Evolutionary conservation across 169 alveolate genomes (phyloP).

Genomic region (Cytauxzoon felis): DNA sequence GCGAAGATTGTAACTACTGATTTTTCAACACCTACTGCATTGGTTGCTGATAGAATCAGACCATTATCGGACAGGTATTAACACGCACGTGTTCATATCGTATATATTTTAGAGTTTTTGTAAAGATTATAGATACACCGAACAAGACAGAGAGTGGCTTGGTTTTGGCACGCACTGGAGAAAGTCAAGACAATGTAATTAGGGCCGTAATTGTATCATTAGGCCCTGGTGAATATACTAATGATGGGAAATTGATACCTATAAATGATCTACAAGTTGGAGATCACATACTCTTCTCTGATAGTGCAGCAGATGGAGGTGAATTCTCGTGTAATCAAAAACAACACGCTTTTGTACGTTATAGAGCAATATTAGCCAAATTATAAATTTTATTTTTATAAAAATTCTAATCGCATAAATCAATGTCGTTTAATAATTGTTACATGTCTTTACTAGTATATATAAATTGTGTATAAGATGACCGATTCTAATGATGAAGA

Average conservation of each 20-base stretch:
- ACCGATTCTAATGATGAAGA: too few relatives aligned
- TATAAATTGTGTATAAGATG: too few relatives aligned
- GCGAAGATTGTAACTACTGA: constrained; percentile 16
- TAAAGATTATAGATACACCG: constrained; percentile 46
- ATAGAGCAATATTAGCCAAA: constrained; percentile 44
- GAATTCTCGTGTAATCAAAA: constrained; percentile 26
- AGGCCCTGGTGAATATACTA: constrained; percentile 52
- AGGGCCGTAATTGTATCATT: constrained; percentile 36
- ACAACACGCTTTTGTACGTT: constrained; percentile 52
- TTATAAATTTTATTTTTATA: constrained; percentile 9
- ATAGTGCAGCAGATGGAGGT: constrained; percentile 42
- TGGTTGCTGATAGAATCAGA: constrained; percentile 26
- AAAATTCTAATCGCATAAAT: too few relatives aligned
- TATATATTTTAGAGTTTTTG: constrained; percentile 31
- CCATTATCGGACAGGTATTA: constrained; percentile 49
- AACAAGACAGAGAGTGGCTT: constrained; percentile 61
- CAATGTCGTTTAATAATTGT: too few relatives aligned
- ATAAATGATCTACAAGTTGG: constrained; percentile 39
- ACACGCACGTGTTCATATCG: background rate
- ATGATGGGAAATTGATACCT: constrained; percentile 44
- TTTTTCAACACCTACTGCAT: background rate
- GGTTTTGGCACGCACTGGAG: constrained; percentile 25
- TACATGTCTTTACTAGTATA: too few relatives aligned
- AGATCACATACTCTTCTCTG: constrained; percentile 45
- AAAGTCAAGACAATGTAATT: constrained; percentile 3